Evolutionary conservation across 495 filamentous ascomycete genomes (phyloP).

Genomic region (Aspergillus bertholletiae): DNA sequence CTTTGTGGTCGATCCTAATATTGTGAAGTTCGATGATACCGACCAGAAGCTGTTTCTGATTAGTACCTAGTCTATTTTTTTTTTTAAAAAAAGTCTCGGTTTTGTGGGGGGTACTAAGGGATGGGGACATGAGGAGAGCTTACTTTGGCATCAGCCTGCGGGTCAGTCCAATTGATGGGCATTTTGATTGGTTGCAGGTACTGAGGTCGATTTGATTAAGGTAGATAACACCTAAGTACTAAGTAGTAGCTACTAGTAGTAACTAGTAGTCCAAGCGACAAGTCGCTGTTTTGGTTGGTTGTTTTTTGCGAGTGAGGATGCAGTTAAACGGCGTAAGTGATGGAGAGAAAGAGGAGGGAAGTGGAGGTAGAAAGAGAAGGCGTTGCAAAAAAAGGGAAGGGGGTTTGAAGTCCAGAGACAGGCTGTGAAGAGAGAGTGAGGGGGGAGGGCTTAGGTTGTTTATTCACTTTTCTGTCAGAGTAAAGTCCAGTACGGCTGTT

Average conservation of each 20-base stretch:
- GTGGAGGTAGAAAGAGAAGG: not conserved
- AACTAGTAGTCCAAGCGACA: not conserved
- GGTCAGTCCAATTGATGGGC: slow-evolving; percentile 24
- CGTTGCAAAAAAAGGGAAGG: not conserved
- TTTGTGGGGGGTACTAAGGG: not conserved
- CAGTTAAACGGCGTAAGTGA: not conserved
- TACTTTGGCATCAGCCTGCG: slow-evolving; percentile 25
- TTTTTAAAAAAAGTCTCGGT: too few species aligned
- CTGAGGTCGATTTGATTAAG: too few species aligned
- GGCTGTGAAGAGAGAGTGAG: not conserved
- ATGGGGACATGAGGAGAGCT: not conserved
- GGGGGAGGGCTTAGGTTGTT: not conserved
- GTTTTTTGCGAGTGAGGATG: not conserved
- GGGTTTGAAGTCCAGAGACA: not conserved
- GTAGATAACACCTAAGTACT: too few species aligned
- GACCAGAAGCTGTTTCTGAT: slow-evolving; percentile 21
- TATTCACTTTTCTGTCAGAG: not conserved
- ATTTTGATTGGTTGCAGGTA: slow-evolving; percentile 8
- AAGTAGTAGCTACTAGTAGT: too few species aligned
- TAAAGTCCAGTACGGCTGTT: too few species aligned
- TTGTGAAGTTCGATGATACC: slow-evolving; percentile 18
- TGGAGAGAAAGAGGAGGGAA: not conserved
- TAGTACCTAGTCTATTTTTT: not conserved
- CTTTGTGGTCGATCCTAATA: slow-evolving; percentile 16
- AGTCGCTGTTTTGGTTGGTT: not conserved